These are phyloP conservation scores for Sclerotiophoma versabilis DNA, from an alignment of 2,329 filamentous ascomycete genomes.

Conservation along the genomic window DNA sequence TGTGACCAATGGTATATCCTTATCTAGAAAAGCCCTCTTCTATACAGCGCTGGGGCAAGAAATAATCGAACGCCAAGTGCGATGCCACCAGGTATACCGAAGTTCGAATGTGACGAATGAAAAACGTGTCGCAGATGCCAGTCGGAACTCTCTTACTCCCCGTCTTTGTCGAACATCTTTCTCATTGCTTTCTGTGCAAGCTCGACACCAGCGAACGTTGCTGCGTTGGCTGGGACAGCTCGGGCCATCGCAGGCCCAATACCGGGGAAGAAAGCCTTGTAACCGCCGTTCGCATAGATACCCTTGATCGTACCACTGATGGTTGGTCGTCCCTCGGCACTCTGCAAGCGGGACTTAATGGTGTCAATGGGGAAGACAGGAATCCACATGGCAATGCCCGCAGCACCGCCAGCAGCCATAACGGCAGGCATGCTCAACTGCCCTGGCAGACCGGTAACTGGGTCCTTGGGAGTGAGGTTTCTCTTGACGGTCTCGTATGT, in stretches of 20 bases:
- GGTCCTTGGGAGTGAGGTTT: constrained; percentile 81
- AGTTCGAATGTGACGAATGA: constrained; percentile 19
- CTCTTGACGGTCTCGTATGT: constrained; percentile 97
- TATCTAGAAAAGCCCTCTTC: constrained; percentile 21
- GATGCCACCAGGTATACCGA: constrained; percentile 26
- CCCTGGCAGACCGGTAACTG: constrained; percentile 72
- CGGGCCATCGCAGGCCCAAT: constrained; percentile 91
- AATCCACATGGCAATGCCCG: constrained; percentile 98
- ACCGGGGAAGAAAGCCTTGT: constrained; percentile 95
- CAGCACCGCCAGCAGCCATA: constrained; percentile 84
- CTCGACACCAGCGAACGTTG: constrained; percentile 89
- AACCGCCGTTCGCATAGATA: constrained; percentile 82
- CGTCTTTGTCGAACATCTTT: constrained; percentile 67
- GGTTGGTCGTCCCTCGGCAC: constrained; percentile 82
- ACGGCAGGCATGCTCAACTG: constrained; percentile 83
- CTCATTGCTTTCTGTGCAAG: constrained; percentile 83
- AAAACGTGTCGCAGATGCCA: constrained; percentile 4
- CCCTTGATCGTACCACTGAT: constrained; percentile 80
- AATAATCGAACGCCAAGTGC: constrained; percentile 31
- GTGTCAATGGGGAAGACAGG: constrained; percentile 98
- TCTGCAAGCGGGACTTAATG: constrained; percentile 92
- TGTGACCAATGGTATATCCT: constrained; percentile 18
- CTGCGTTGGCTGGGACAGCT: constrained; percentile 94
- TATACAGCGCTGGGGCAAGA: constrained; percentile 16
- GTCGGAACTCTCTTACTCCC: constrained; percentile 29